Evolutionary conservation across 2,329 filamentous ascomycete genomes (phyloP).

Genomic region (Epichloe coenophiala): DNA sequence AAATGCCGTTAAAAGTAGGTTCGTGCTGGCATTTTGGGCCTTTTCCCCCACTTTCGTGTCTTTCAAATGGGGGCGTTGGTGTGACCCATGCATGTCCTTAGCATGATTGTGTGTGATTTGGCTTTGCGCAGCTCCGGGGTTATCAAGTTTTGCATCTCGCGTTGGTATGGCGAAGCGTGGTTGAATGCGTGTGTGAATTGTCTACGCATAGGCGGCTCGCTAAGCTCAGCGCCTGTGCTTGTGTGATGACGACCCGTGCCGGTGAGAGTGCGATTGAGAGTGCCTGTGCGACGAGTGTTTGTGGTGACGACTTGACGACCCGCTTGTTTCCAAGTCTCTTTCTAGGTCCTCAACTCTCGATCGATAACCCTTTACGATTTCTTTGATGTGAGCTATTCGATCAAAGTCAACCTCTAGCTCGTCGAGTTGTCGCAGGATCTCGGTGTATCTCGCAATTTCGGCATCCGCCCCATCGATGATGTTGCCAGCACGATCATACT

Average conservation of each 20-base stretch:
- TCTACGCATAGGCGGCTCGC: too few relatives aligned
- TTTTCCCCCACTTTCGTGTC: not conserved
- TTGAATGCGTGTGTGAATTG: not conserved
- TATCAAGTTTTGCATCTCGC: not conserved
- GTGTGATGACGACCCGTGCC: constrained; percentile 20
- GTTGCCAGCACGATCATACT: constrained; percentile 49
- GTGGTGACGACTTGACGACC: constrained; percentile 27
- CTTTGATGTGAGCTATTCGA: constrained; percentile 77
- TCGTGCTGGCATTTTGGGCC: not conserved
- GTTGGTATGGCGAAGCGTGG: not conserved
- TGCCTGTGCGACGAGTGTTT: constrained; percentile 33
- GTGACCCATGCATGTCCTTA: too few relatives aligned
- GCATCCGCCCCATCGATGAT: constrained; percentile 69
- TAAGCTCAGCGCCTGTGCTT: constrained; percentile 8
- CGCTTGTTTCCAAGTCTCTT: constrained; percentile 40
- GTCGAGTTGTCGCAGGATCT: constrained; percentile 77
- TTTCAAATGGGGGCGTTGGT: too few relatives aligned
- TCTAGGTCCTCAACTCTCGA: constrained; percentile 72
- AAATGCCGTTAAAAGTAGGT: not conserved
- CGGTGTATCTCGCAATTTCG: constrained; percentile 78
- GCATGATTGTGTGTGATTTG: not conserved
- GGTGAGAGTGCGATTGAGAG: constrained; percentile 20
- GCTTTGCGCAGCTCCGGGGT: not conserved
- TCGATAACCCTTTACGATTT: constrained; percentile 83
- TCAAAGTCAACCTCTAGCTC: constrained; percentile 90